These are phyloP conservation scores for Candida sojae DNA, from an alignment of 1,139 yeast species.

Conservation along the genomic window DNA sequence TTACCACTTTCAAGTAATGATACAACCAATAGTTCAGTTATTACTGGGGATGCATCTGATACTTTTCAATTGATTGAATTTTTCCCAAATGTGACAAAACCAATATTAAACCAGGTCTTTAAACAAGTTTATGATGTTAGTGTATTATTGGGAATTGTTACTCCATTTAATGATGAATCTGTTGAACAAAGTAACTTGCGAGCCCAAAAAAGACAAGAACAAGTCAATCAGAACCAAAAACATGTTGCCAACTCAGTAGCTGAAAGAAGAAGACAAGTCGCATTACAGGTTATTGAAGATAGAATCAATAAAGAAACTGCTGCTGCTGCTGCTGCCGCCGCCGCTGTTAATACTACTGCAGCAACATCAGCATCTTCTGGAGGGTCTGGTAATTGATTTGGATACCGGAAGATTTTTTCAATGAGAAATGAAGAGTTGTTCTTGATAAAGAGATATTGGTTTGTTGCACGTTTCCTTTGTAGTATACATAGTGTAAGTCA, in stretches of 20 bases:
- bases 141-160: conserved; percentile 57
- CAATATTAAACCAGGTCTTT: conserved; percentile 55
- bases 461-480: too few relatives aligned
- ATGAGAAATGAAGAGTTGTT: too few relatives aligned
- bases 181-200: conserved; percentile 74
- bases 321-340: background rate
- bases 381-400: too few relatives aligned
- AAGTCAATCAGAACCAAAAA: conserved; percentile 39
- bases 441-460: too few relatives aligned
- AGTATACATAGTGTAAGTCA: too few relatives aligned
- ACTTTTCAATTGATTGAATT: conserved; percentile 82
- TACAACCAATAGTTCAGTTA: conserved; percentile 24
- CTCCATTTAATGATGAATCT: conserved; percentile 70
- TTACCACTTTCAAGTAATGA: conserved; percentile 36
- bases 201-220: conserved; percentile 60
- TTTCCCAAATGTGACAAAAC: conserved; percentile 64
- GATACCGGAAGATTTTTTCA: too few relatives aligned
- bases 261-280: conserved; percentile 85
- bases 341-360: background rate
- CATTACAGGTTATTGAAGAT: conserved; percentile 80
- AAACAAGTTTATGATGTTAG: conserved; percentile 53
- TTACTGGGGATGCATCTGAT: conserved; percentile 86
- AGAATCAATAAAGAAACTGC: conserved; percentile 46
- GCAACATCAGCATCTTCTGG: too few relatives aligned
- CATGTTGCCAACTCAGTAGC: conserved; percentile 61